These are phyloP conservation scores for Cladosporium colombiae DNA, from an alignment of 2,329 filamentous ascomycete species.

Conservation along the genomic window DNA sequence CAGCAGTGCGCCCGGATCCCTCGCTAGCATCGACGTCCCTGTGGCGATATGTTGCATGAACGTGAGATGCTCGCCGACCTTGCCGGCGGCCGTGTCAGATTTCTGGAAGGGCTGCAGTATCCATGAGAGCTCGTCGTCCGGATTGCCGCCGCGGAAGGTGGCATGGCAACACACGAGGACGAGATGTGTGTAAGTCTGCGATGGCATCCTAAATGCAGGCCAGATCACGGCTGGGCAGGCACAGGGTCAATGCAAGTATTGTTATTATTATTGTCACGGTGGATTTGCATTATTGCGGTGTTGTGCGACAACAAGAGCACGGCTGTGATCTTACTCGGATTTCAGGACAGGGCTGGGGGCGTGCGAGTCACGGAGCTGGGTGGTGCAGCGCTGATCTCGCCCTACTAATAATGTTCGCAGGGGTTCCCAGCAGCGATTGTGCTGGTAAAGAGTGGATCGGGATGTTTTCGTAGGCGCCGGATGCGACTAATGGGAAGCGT, in stretches of 20 bases:
- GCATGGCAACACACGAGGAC: slow-evolving; percentile 84
- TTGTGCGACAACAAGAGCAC: slow-evolving; percentile 2
- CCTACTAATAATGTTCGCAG: background rate
- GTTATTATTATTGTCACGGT: background rate
- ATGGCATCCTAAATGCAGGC: slow-evolving; percentile 7
- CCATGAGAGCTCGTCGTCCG: slow-evolving; percentile 48
- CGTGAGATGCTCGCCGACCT: slow-evolving; percentile 70
- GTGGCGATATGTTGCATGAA: slow-evolving; percentile 75
- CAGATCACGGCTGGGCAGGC: background rate
- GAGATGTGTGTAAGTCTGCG: slow-evolving; percentile 48
- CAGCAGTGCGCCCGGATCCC: slow-evolving; percentile 53
- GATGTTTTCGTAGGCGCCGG: background rate
- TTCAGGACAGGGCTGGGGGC: background rate
- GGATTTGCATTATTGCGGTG: background rate
- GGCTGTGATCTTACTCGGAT: background rate
- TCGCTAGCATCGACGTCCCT: slow-evolving; percentile 57
- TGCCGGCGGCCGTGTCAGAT: slow-evolving; percentile 39
- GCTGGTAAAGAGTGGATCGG: background rate
- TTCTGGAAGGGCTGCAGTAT: slow-evolving; percentile 74
- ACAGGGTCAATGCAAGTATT: background rate
- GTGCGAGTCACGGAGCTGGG: slow-evolving; percentile 9
- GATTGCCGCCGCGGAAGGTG: slow-evolving; percentile 58
- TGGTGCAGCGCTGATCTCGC: slow-evolving; percentile 3
- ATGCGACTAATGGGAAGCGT: background rate
- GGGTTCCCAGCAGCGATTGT: background rate